A percentile compares a stretch with the other conserved stretches of the same genome.
Conservation (phyloP, 257 asterid species). For the Handroanthus guayacan region DNA sequence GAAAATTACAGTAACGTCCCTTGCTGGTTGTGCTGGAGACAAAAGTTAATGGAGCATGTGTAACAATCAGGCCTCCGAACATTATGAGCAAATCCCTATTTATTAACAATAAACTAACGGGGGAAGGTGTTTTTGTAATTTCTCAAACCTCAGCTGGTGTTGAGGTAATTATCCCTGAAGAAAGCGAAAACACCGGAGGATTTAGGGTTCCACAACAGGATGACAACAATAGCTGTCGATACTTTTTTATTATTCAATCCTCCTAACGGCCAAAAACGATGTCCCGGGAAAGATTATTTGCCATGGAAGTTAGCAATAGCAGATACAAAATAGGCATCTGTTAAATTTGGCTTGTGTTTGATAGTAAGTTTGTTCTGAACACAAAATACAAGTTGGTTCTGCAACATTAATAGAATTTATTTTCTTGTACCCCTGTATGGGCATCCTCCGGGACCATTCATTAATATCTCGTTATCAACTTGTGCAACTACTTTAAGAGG, state of each 20-base stretch:
- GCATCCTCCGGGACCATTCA: slow-evolving; percentile 48
- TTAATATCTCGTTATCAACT: slow-evolving; percentile 20
- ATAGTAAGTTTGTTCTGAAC: slow-evolving; percentile 31
- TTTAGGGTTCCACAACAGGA: slow-evolving; percentile 24
- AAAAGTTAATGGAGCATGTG: too few relatives aligned
- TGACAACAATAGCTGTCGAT: slow-evolving; percentile 32
- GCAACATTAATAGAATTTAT: slow-evolving; percentile 35
- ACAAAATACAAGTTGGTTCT: slow-evolving; percentile 39
- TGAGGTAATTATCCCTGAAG: not conserved
- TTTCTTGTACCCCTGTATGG: slow-evolving; percentile 35
- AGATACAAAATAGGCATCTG: slow-evolving; percentile 40
- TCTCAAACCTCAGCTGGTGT: too few relatives aligned
- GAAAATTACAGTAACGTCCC: too few relatives aligned
- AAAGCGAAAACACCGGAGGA: slow-evolving; percentile 31
- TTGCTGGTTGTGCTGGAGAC: too few relatives aligned
- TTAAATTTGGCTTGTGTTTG: slow-evolving; percentile 39
- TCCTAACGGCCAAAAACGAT: slow-evolving; percentile 29
- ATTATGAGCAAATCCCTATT: too few relatives aligned
- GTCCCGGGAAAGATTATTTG: slow-evolving; percentile 38
- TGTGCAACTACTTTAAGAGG: slow-evolving; percentile 19
- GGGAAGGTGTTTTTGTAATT: too few relatives aligned
- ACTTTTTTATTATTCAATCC: slow-evolving; percentile 17
- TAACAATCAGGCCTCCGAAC: too few relatives aligned
- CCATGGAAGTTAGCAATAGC: slow-evolving; percentile 52
- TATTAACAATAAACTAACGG: too few relatives aligned